Evolutionary conservation across 495 filamentous ascomycete species (phyloP).

Genomic region (Corynascus novoguineensis): DNA sequence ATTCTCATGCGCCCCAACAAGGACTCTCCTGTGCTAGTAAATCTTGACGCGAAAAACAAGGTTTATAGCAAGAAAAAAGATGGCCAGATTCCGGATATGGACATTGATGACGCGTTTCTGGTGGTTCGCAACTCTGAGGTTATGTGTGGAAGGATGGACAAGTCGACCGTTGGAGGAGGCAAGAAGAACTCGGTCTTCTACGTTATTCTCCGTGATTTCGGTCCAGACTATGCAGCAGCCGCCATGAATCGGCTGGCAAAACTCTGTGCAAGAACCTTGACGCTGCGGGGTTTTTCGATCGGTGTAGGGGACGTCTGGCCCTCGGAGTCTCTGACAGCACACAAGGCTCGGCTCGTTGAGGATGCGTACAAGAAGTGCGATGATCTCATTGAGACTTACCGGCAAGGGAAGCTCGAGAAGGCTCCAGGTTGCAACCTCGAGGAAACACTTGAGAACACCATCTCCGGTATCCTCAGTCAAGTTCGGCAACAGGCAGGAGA

Average conservation of each 20-base stretch:
- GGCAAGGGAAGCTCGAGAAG: constrained; percentile 70
- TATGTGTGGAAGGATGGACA: constrained; percentile 98
- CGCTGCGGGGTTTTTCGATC: constrained; percentile 91
- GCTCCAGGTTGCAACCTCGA: constrained; percentile 84
- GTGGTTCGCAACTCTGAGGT: constrained; percentile 94
- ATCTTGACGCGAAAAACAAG: constrained; percentile 88
- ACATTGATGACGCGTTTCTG: constrained; percentile 78
- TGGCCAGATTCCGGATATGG: constrained; percentile 62
- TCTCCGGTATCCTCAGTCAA: constrained; percentile 85
- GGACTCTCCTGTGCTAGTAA: constrained; percentile 71
- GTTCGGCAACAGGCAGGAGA: constrained; percentile 88
- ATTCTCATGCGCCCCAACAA: constrained; percentile 90
- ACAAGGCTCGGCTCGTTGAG: constrained; percentile 70
- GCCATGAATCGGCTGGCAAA: constrained; percentile 95
- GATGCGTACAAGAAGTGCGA: constrained; percentile 78
- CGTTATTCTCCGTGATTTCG: constrained; percentile 89
- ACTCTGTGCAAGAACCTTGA: constrained; percentile 80
- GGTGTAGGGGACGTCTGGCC: constrained; percentile 93
- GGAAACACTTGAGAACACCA: constrained; percentile 81
- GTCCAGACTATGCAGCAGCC: constrained; percentile 76
- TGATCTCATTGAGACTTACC: constrained; percentile 74
- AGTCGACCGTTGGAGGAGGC: constrained; percentile 86
- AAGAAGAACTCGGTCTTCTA: constrained; percentile 99
- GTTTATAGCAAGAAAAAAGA: constrained; percentile 56
- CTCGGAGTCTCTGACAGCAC: constrained; percentile 55